Base-by-base conservation (phyloP, 176 grass and related monocot genomes). In the Ananas comosus region DNA sequence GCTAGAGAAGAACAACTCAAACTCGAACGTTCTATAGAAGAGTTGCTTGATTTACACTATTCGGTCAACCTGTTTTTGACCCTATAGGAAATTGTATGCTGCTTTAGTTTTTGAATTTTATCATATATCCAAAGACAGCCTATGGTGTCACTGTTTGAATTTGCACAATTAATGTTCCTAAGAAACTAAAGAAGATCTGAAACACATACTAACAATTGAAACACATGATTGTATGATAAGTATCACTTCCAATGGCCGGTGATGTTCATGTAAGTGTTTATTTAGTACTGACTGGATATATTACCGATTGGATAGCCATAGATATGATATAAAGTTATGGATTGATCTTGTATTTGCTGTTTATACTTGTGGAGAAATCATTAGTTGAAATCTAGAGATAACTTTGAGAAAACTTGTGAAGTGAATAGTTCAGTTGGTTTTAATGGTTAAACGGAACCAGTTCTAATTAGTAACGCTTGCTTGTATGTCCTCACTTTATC, bases 101-200 rank as follows among this genome's bases (percentile, higher is more conserved):
- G 53, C 13, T 4, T 57, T 17, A 4, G 13, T 17, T 57, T 57
- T 57, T 57, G 53, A 42, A 42, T 57, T 57, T 16, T 57, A 17
- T 57, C 7, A 16, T 57, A 57, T 57, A 6, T 57, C 53, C 16
- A 14, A 56, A 56, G 12, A n/a, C 4, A n/a, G 14, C n/a, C 53
- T 57, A 17, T 10, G n/a, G 53, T 57, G 53, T 57, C 12, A 57
- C 13, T 17, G 13, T 6, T 12, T 28, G 29, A 13, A 29, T 14
- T 13, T 66, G 13, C 14, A 66, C 12, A 14, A 66, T 13, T 29
- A 48, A 12, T 25, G 7, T 66, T 66, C 64, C 14, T 48, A 48
- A 66, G 23, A 11, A 29, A 24, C 64, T 0, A 66, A 66, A 66
- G 64, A 66, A n/a, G 64, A 66, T 48, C 64, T 66, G 13, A 28